A percentile compares a stretch with the other conserved stretches of the same genome.
These are phyloP conservation scores for Blakeslea trispora DNA, from an alignment of 371 early-diverging fungal genomes.

Conservation along the genomic window DNA sequence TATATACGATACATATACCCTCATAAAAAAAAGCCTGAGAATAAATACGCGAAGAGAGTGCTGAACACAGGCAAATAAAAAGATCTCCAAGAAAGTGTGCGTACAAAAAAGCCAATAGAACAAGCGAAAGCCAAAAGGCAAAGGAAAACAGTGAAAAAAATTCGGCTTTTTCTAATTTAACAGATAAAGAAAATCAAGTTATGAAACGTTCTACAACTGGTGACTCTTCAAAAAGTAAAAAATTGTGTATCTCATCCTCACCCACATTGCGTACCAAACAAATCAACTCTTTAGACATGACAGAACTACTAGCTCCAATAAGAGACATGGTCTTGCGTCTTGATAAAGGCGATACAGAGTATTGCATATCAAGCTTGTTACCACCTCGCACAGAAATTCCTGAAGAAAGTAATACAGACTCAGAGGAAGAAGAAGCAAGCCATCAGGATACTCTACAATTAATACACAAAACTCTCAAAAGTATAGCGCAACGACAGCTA, in stretches of 20 bases:
- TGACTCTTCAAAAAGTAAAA: slow-evolving; percentile 30
- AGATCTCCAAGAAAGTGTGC: neutral
- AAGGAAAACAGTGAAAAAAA: neutral
- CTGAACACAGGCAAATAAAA: too few species aligned
- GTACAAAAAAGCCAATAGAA: neutral
- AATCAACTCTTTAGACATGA: slow-evolving; percentile 9
- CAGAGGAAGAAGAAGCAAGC: slow-evolving; percentile 10
- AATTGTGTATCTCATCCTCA: slow-evolving; percentile 27
- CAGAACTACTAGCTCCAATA: slow-evolving; percentile 22
- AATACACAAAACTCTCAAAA: slow-evolving; percentile 36
- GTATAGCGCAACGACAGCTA: slow-evolving; percentile 41
- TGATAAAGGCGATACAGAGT: slow-evolving; percentile 34
- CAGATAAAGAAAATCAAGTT: slow-evolving; percentile 11
- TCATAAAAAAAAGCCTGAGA: neutral
- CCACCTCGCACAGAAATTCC: neutral
- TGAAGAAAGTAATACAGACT: neutral
- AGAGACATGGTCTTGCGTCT: slow-evolving; percentile 32
- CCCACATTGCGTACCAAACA: slow-evolving; percentile 5
- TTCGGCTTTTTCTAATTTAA: too few species aligned
- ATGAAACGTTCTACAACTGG: slow-evolving; percentile 45
- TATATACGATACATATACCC: neutral
- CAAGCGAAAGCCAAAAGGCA: neutral
- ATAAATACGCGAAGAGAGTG: neutral
- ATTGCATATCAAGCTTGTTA: slow-evolving; percentile 15
- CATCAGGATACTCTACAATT: slow-evolving; percentile 19